Conservation (phyloP, 192 early-diverging fungal species). For the Entomortierella beljakovae region DNA sequence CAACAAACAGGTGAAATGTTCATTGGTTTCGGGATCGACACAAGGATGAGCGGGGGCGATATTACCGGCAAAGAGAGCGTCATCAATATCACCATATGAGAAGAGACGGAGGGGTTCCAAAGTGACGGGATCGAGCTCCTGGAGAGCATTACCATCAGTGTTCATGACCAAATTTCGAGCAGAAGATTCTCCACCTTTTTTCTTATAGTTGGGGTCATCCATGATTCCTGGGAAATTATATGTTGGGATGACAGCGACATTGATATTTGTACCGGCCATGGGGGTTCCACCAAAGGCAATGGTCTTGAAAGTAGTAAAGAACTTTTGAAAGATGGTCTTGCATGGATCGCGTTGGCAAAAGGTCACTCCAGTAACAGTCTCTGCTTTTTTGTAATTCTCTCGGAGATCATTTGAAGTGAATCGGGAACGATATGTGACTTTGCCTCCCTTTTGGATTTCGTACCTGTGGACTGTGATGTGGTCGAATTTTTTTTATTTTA, state of each 20-base stretch:
- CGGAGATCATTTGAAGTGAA: conserved; percentile 42
- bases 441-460: conserved; percentile 37
- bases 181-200: not conserved
- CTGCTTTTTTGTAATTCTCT: conserved; percentile 28
- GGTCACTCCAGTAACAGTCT: conserved; percentile 23
- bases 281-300: conserved; percentile 20
- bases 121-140: conserved; percentile 57
- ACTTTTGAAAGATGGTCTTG: conserved; percentile 55
- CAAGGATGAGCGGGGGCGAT: conserved; percentile 55
- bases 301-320: conserved; percentile 55
- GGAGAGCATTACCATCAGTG: conserved; percentile 56
- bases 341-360: conserved; percentile 54
- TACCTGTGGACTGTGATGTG: conserved; percentile 31
- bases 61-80: conserved; percentile 30
- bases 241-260: conserved; percentile 22
- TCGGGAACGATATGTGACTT: conserved; percentile 39
- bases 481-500: not conserved
- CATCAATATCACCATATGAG: conserved; percentile 48
- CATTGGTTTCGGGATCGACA: conserved; percentile 48
- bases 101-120: conserved; percentile 49
- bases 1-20: conserved; percentile 46
- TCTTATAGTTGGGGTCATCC: not conserved
- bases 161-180: conserved; percentile 48
- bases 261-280: conserved; percentile 26
- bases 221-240: conserved; percentile 27